phyloP scores from a whole-genome alignment of 768 basidiomycete species.

The Hygrocybe coccinea region DNA sequence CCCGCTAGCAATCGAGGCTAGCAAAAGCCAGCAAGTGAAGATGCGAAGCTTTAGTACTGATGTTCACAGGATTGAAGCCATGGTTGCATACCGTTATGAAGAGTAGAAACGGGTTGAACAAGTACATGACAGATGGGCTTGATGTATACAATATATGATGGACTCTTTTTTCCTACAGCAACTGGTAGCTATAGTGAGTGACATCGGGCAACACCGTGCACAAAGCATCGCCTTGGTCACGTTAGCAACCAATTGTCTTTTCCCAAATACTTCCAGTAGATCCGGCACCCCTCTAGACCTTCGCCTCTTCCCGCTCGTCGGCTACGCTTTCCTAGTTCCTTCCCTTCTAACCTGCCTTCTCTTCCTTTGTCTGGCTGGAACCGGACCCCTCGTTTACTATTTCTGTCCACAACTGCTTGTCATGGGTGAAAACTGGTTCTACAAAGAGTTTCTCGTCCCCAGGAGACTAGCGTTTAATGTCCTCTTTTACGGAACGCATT shows the following conservation, averaged over 20 bases:
- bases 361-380: conserved; percentile 46
- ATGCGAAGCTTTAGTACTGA: conserved; percentile 96
- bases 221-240: not conserved
- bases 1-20: conserved; percentile 85
- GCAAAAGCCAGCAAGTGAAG: conserved; percentile 91
- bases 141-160: not conserved
- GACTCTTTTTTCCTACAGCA: not conserved
- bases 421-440: conserved; percentile 72
- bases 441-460: conserved; percentile 58
- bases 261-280: not conserved
- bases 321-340: conserved; percentile 17
- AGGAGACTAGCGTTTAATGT: conserved; percentile 69
- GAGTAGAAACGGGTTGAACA: conserved; percentile 49
- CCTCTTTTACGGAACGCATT: conserved; percentile 75
- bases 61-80: conserved; percentile 94
- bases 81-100: conserved; percentile 96
- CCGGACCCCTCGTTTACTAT: conserved; percentile 39
- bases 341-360: conserved; percentile 18
- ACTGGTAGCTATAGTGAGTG: not conserved
- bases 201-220: not conserved
- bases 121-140: conserved; percentile 6
- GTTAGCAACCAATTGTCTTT: not conserved
- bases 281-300: conserved; percentile 1
- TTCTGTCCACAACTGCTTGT: conserved; percentile 19
- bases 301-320: conserved; percentile 7